Evolutionary conservation across 177 flowering plant species (phyloP), one percentile per base, ranked within the genome.

Genomic region (Vitis hybrid): DNA sequence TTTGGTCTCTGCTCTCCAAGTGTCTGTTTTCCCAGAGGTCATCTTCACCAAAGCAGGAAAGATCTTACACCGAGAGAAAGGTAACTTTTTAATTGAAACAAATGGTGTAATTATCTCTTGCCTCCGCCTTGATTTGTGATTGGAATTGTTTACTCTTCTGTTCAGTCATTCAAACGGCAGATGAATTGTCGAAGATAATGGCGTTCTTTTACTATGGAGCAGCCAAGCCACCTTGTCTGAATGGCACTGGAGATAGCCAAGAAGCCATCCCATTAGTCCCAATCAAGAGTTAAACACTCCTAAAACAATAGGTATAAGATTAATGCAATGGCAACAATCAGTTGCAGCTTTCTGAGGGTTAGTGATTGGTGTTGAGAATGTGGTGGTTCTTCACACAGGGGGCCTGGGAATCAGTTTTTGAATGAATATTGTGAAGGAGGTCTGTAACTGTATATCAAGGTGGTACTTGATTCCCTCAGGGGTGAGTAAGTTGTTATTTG

Each of bases 181-280:
- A 91, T 66, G 97, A 95, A 69, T 74, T 90, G 64, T 93, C 98
- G 3, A 95, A 86, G 73, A 89, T 93, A 14, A 95, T 95, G 99
- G 98, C 97, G 31, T 93, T 84, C 85, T 93, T 88, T 78, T 95
- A 90, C 73, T 95, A 83, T 77, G 97, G 97, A 74, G 98, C 91
- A 59, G 81, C 85, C 65, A 89, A 85, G 82, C 99, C 98, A 60
- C 82, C 89, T 19, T 91, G 83, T 76, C 81, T 94, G 73, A 69
- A 58, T 61, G 33, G 26, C 52, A 19, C 62, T 31, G 84, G 62
- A 31, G 77, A 72, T 62, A 21, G 65, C 62, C 83, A 88, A 39
- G 93, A 92, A 80, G 16, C 60, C n/a, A 88, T 94, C 69, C 98
- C 97, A 5, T 72, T 85, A 39, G 81, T 81, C 26, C 64, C 73